Percentiles rank a stretch among this genome's conserved stretches.
Evolutionary conservation across 2,329 filamentous ascomycete genomes (phyloP).

Genomic region (Raffaelea arxii): DNA sequence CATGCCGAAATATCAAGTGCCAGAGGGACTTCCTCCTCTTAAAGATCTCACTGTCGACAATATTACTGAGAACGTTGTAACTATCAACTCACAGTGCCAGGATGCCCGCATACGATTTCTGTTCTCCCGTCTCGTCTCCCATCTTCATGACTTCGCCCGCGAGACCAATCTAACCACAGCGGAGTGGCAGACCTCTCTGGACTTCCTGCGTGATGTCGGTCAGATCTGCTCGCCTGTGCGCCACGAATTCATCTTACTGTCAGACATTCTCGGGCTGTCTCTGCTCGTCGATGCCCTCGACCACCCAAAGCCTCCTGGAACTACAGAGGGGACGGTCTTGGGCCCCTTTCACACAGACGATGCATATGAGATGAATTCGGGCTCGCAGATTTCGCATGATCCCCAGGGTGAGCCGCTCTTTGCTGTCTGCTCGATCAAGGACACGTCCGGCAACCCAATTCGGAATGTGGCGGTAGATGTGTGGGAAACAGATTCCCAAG

Average conservation of each 20-base stretch:
- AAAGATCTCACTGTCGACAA: conserved; percentile 63
- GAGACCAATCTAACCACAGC: conserved; percentile 43
- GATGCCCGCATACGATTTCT: conserved; percentile 60
- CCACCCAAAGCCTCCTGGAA: conserved; percentile 61
- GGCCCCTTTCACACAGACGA: conserved; percentile 78
- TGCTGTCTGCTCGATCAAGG: conserved; percentile 61
- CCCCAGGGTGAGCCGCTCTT: conserved; percentile 59
- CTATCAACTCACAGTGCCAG: conserved; percentile 60
- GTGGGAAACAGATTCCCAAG: conserved; percentile 72
- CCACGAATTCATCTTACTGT: conserved; percentile 67
- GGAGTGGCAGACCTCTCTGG: conserved; percentile 67
- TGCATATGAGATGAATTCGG: conserved; percentile 47
- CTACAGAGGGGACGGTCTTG: conserved; percentile 69
- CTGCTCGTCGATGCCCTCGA: conserved; percentile 73
- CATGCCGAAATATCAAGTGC: background rate
- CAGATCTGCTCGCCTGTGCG: conserved; percentile 59
- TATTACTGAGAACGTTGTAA: conserved; percentile 64
- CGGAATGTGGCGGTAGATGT: conserved; percentile 62
- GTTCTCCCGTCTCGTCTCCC: conserved; percentile 28
- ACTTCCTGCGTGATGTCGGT: conserved; percentile 62
- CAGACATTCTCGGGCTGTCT: conserved; percentile 67
- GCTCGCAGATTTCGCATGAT: conserved; percentile 57
- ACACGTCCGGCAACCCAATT: conserved; percentile 53
- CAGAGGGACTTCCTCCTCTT: background rate
- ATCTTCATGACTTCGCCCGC: background rate